Evolutionary conservation across 1,139 yeast species (phyloP).

Genomic region (Suhomyces maxii): DNA sequence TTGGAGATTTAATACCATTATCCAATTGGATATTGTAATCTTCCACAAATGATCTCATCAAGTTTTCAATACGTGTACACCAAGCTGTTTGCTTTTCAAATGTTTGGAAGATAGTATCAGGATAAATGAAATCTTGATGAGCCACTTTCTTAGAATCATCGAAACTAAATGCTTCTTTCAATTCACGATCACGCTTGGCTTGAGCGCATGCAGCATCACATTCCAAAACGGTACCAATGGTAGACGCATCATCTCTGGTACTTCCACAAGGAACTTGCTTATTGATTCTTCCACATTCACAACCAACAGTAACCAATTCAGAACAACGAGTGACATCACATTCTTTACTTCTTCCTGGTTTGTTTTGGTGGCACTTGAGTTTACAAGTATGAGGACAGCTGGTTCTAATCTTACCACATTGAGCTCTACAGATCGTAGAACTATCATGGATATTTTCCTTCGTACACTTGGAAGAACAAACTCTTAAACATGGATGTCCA

Average conservation of each 20-base stretch:
- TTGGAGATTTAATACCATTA: conserved; percentile 14
- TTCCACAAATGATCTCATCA: conserved; percentile 49
- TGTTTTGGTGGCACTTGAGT: conserved; percentile 63
- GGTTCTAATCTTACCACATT: conserved; percentile 51
- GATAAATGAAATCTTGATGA: conserved; percentile 35
- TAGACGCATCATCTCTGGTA: conserved; percentile 26
- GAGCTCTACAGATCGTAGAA: conserved; percentile 49
- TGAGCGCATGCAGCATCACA: conserved; percentile 76
- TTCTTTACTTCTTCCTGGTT: conserved; percentile 30
- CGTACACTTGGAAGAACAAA: conserved; percentile 50
- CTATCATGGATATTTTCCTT: conserved; percentile 31
- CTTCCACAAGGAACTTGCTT: conserved; percentile 56
- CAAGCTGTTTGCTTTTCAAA: conserved; percentile 57
- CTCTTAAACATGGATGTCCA: conserved; percentile 71
- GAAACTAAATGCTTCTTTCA: conserved; percentile 62
- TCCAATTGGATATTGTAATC: conserved; percentile 25
- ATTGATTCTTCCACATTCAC: conserved; percentile 64
- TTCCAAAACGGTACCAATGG: conserved; percentile 38
- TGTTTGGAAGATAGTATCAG: conserved; percentile 42
- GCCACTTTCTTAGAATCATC: conserved; percentile 21
- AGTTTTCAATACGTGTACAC: conserved; percentile 63
- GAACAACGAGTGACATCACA: conserved; percentile 47
- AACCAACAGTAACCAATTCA: conserved; percentile 50
- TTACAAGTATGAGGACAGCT: conserved; percentile 68
- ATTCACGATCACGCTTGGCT: conserved; percentile 56